phyloP scores from a whole-genome alignment of 768 basidiomycete genomes.

The Phanerochaete sordida region DNA sequence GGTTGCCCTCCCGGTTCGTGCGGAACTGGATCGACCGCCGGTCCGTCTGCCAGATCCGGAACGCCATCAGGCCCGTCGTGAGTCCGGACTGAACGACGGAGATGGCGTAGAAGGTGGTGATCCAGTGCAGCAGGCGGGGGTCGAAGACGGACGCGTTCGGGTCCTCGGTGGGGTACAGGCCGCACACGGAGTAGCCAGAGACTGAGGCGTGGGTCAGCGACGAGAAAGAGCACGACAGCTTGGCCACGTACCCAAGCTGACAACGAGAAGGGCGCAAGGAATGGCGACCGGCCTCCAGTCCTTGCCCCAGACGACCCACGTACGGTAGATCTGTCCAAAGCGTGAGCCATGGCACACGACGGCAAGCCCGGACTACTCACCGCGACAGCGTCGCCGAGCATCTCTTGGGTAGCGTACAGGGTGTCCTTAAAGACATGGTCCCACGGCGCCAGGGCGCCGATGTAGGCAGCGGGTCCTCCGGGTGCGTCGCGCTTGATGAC shows the following conservation, averaged over 20 bases:
- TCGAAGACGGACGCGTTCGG: conserved; percentile 11
- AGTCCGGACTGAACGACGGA: conserved; percentile 16
- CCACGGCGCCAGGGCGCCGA: conserved; percentile 13
- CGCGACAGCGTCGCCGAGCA: conserved; percentile 15
- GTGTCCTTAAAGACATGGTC: conserved; percentile 18
- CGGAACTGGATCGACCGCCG: conserved; percentile 8
- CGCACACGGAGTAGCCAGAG: conserved; percentile 16
- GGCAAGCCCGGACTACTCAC: not conserved
- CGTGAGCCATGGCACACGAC: not conserved
- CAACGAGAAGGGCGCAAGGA: conserved; percentile 9
- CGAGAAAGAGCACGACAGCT: not conserved
- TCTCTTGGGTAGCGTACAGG: conserved; percentile 15
- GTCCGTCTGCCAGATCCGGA: conserved; percentile 15
- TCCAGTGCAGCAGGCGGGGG: conserved; percentile 15
- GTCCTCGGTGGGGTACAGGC: conserved; percentile 10
- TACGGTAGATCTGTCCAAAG: conserved; percentile 13
- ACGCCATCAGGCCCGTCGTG: conserved; percentile 16
- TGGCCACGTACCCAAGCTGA: conserved; percentile 8
- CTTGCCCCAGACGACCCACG: conserved; percentile 14
- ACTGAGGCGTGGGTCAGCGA: not conserved
- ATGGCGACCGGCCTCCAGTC: conserved; percentile 11
- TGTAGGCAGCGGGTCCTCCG: conserved; percentile 16
- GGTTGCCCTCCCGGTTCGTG: conserved; percentile 9
- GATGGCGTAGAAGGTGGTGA: conserved; percentile 15
- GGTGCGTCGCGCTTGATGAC: conserved; percentile 11